Evolutionary conservation across 208 protist species (phyloP).

Genomic region (Leishmania martiniquensis): DNA sequence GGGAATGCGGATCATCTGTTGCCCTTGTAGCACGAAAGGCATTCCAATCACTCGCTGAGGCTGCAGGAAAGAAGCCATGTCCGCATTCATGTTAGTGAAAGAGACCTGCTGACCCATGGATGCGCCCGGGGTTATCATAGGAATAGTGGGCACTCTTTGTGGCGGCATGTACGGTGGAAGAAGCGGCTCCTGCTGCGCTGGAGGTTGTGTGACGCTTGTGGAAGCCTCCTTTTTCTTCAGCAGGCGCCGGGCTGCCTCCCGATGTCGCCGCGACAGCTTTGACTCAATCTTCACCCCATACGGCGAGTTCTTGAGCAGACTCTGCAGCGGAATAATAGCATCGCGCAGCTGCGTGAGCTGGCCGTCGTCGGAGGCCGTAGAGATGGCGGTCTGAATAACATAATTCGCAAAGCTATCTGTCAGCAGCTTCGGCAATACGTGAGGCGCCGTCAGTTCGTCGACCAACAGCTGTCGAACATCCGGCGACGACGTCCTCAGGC

Average conservation of each 20-base stretch:
- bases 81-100: slow-evolving; percentile 56
- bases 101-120: slow-evolving; percentile 50
- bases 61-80: slow-evolving; percentile 59
- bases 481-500: slow-evolving; percentile 88
- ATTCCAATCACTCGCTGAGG: slow-evolving; percentile 64
- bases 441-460: slow-evolving; percentile 93
- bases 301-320: slow-evolving; percentile 95
- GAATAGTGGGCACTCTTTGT: slow-evolving; percentile 35
- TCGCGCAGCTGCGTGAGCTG: slow-evolving; percentile 95
- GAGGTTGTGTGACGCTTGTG: slow-evolving; percentile 10
- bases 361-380: slow-evolving; percentile 84
- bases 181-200: slow-evolving; percentile 29
- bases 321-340: slow-evolving; percentile 94
- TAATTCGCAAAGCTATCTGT: slow-evolving; percentile 99
- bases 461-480: slow-evolving; percentile 92
- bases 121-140: slow-evolving; percentile 43
- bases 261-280: slow-evolving; percentile 83
- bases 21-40: slow-evolving; percentile 73
- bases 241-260: slow-evolving; percentile 58
- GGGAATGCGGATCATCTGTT: slow-evolving; percentile 68
- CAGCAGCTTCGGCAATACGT: slow-evolving; percentile 90
- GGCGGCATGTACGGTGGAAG: slow-evolving; percentile 36
- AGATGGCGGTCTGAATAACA: slow-evolving; percentile 97
- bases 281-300: slow-evolving; percentile 97
- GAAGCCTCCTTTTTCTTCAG: slow-evolving; percentile 40